phyloP scores from a whole-genome alignment of 1,284 basidiomycete species.

The Pseudozyma sp. region DNA sequence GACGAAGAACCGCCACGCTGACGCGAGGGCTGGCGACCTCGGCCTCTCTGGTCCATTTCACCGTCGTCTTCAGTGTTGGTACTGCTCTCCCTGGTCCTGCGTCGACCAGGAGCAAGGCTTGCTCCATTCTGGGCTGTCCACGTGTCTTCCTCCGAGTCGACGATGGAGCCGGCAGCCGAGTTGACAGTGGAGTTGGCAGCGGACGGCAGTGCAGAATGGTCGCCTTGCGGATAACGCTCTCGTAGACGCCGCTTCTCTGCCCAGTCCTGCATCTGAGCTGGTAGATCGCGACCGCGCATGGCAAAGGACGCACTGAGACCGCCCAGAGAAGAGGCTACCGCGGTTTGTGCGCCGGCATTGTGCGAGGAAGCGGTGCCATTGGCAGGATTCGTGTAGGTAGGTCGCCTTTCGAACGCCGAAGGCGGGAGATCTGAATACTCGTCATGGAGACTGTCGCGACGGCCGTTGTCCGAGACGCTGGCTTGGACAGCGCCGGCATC shows the following conservation, averaged over 20 bases:
- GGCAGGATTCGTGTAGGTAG: slow-evolving; percentile 22
- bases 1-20: slow-evolving; percentile 27
- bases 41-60: slow-evolving; percentile 39
- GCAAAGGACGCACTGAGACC: slow-evolving; percentile 60
- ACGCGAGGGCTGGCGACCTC: slow-evolving; percentile 33
- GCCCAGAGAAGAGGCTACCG: slow-evolving; percentile 41
- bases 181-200: slow-evolving; percentile 56
- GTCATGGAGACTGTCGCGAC: slow-evolving; percentile 33
- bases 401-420: slow-evolving; percentile 47
- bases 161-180: slow-evolving; percentile 44
- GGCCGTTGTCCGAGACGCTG: slow-evolving; percentile 11
- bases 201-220: slow-evolving; percentile 57
- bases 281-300: slow-evolving; percentile 58
- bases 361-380: slow-evolving; percentile 5
- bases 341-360: slow-evolving; percentile 13
- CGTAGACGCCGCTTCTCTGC: slow-evolving; percentile 57
- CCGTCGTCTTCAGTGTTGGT: slow-evolving; percentile 34
- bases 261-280: slow-evolving; percentile 58
- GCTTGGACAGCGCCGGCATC: slow-evolving; percentile 5
- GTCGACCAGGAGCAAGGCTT: not conserved
- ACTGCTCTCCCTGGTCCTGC: slow-evolving; percentile 27
- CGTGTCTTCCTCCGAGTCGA: slow-evolving; percentile 39
- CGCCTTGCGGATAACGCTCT: slow-evolving; percentile 60
- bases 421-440: slow-evolving; percentile 47
- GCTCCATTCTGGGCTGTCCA: slow-evolving; percentile 16